A percentile compares a stretch with the other conserved stretches of the same genome.
These are phyloP conservation scores for Colletotrichum sp. DNA, from an alignment of 2,329 filamentous ascomycete species.

Conservation along the genomic window DNA sequence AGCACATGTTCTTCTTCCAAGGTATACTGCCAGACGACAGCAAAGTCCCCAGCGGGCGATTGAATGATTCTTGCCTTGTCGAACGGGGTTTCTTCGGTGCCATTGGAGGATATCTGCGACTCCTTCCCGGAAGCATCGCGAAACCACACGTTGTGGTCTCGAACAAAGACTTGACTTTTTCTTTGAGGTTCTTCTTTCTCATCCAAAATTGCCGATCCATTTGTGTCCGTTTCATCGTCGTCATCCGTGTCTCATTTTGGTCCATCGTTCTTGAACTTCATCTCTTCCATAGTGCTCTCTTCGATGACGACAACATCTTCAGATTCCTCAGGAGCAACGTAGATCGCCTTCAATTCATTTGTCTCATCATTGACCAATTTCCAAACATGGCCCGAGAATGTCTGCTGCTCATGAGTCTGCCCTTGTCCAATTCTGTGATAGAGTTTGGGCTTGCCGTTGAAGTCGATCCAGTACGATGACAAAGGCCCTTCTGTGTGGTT, in stretches of 20 bases:
- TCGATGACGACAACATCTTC: neutral
- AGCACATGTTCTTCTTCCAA: slow-evolving; percentile 20
- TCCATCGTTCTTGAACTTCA: neutral
- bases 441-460: slow-evolving; percentile 17
- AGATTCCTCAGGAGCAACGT: neutral
- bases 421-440: slow-evolving; percentile 6
- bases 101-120: neutral
- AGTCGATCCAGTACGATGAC: slow-evolving; percentile 28
- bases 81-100: neutral
- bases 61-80: slow-evolving; percentile 10
- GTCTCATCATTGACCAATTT: neutral
- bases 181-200: neutral
- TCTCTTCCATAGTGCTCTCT: neutral
- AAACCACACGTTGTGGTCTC: neutral
- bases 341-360: slow-evolving; percentile 17
- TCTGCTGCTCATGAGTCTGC: neutral
- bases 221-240: neutral
- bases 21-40: slow-evolving; percentile 28
- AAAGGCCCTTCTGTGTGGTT: slow-evolving; percentile 26
- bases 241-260: neutral
- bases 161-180: neutral
- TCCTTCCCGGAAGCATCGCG: neutral
- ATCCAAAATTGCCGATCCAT: neutral
- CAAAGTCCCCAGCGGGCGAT: slow-evolving; percentile 20
- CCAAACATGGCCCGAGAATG: slow-evolving; percentile 19